Base-by-base conservation (phyloP, 352 stramenopile genomes). In the Globisporangium apiculatum region DNA sequence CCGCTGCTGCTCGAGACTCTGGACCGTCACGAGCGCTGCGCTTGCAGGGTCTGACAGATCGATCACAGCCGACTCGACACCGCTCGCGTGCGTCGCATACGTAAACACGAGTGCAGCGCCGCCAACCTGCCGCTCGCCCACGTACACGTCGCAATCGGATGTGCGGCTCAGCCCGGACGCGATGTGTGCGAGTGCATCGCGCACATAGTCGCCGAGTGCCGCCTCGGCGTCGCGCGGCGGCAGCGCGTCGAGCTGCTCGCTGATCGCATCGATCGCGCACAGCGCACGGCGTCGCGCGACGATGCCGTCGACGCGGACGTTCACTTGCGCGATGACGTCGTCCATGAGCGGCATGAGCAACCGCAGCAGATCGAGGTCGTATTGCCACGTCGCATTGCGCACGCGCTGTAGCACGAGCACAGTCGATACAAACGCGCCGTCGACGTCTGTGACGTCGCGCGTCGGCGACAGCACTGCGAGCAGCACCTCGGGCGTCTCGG, bases 281-380 rank as follows among this genome's bases (percentile, higher is more conserved):
- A 76, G 49, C 8, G 64, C 67, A 9, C 68, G 53, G 47, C 72
- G 68, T 18, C 80, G 64, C 0, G 64, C 54, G 0, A 79, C 70
- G 14, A 87, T 80, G 4, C 73, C 76, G 52, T 76, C 62, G 0
- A 88, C 62, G 1, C 78, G 72, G 2, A 63, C 3, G 51, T 88
- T 88, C 40, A 85, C 64, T 14, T 67, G 54, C 1, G 18, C 9
- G n/a, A 87, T 70, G 0, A 88, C 43, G 10, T 67, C 61, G 38
- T 87, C 75, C 17, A 88, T 55, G 17, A 64, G 49, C 4, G 74
- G 72, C 9, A 86, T 11, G 14, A 88, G 48, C 3, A 58, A 66
- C 1, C 57, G 36, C 3, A 93, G 43, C 31, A 90, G 80, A 6
- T 89, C 78, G 17, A 76, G 47, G 45, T 89, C 80, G 48, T 86